Conservation (phyloP, 306 rosid species). For the Pachyrhizus erosus region DNA sequence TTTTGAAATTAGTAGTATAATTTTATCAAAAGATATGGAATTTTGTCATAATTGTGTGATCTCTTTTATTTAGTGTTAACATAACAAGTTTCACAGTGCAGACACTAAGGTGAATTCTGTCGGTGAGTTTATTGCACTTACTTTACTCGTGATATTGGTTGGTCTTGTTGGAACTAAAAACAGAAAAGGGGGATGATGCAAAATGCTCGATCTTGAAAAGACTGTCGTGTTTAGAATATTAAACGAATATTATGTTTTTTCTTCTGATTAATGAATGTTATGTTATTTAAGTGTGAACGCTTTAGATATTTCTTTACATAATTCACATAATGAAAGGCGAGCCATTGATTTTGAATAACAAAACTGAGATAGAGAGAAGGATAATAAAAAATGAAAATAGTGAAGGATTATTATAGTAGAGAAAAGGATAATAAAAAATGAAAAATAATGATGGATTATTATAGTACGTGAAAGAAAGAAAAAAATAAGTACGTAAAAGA, state of each 20-base stretch:
- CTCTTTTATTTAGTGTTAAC: neutral
- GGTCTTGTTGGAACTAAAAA: neutral
- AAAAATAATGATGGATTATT: too few species aligned
- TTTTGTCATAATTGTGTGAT: neutral
- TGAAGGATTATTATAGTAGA: too few species aligned
- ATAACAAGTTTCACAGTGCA: too few species aligned
- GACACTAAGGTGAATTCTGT: too few species aligned
- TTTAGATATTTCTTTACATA: neutral
- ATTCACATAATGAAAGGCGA: neutral
- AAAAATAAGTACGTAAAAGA: too few species aligned
- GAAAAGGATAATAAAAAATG: too few species aligned
- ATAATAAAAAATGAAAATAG: neutral
- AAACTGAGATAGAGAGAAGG: neutral
- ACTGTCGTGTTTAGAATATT: neutral
- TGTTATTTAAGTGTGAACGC: neutral
- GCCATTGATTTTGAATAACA: neutral
- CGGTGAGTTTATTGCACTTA: too few species aligned
- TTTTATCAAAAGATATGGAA: neutral
- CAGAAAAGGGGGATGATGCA: neutral
- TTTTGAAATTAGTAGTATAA: conserved; percentile 16
- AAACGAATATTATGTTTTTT: neutral
- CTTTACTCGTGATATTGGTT: neutral
- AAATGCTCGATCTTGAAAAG: neutral
- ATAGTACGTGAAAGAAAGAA: too few species aligned
- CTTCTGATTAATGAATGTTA: too few species aligned